Evolutionary conservation across 768 basidiomycete species (phyloP).

Genomic region (Boletus bicolor): DNA sequence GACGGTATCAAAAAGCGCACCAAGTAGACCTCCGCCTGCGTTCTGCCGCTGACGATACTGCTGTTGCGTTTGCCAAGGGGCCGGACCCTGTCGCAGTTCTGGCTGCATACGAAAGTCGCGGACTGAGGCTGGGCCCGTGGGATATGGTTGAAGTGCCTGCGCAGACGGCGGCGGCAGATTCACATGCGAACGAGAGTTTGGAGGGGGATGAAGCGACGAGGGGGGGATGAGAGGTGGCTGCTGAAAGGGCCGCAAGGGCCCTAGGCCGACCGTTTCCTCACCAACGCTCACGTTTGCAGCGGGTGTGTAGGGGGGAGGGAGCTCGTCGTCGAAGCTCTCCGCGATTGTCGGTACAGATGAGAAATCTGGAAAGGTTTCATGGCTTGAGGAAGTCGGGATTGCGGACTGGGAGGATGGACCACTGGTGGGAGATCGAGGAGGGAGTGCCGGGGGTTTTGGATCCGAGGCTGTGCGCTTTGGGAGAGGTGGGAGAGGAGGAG

Average conservation of each 20-base stretch:
- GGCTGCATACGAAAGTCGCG: conserved; percentile 10
- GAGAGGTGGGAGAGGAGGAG: conserved; percentile 7
- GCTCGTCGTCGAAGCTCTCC: conserved; percentile 31
- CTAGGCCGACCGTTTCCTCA: conserved; percentile 60
- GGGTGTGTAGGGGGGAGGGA: conserved; percentile 70
- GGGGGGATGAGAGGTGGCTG: conserved; percentile 26
- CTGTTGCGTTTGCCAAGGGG: conserved; percentile 23
- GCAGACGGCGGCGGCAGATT: not conserved
- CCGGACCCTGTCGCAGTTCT: conserved; percentile 9
- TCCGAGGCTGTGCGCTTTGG: conserved; percentile 1
- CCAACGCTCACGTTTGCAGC: conserved; percentile 47
- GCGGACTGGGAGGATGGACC: not conserved
- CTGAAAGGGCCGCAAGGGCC: conserved; percentile 64
- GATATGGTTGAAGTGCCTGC: not conserved
- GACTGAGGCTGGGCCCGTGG: not conserved
- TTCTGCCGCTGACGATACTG: conserved; percentile 17
- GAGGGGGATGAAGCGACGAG: not conserved
- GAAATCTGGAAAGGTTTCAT: not conserved
- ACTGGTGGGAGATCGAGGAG: not conserved
- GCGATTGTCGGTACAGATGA: not conserved
- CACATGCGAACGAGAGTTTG: not conserved
- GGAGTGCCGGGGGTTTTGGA: not conserved
- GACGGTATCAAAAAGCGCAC: conserved; percentile 25
- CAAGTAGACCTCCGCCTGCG: conserved; percentile 26
- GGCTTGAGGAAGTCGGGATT: not conserved